Evolutionary conservation across 352 stramenopile species (phyloP).

Genomic region (Pythium scleroteichum): DNA sequence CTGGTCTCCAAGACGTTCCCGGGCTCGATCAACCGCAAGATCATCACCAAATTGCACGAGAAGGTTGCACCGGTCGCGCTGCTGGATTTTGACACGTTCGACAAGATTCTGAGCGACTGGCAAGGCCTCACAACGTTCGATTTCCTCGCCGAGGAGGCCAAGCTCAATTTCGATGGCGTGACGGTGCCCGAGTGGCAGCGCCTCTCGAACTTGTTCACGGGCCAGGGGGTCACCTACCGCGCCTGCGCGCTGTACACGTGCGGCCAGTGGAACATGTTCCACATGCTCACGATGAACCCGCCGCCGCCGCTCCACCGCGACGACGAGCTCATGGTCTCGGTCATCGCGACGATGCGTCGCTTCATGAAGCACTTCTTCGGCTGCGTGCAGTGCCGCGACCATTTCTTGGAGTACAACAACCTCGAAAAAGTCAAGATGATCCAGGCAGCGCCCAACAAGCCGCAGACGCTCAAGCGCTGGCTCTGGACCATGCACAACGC

Average conservation of each 20-base stretch:
- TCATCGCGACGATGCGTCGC: slow-evolving; percentile 72
- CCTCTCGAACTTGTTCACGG: slow-evolving; percentile 61
- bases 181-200: slow-evolving; percentile 69
- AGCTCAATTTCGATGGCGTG: slow-evolving; percentile 47
- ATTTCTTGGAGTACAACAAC: slow-evolving; percentile 80
- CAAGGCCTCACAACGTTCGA: slow-evolving; percentile 46
- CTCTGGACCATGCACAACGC: slow-evolving; percentile 86
- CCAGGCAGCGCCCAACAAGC: slow-evolving; percentile 64
- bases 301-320: slow-evolving; percentile 37
- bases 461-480: slow-evolving; percentile 67
- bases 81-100: slow-evolving; percentile 75
- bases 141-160: slow-evolving; percentile 60
- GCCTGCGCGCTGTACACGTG: slow-evolving; percentile 81
- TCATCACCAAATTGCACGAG: slow-evolving; percentile 54
- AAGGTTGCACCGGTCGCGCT: slow-evolving; percentile 51
- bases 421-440: slow-evolving; percentile 68
- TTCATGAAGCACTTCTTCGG: slow-evolving; percentile 89
- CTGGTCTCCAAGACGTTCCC: slow-evolving; percentile 76
- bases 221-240: slow-evolving; percentile 61
- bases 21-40: slow-evolving; percentile 67
- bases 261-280: slow-evolving; percentile 87
- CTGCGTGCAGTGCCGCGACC: slow-evolving; percentile 73
- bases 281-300: slow-evolving; percentile 83
- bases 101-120: slow-evolving; percentile 62
- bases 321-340: slow-evolving; percentile 59